Percentiles rank a stretch among this genome's conserved stretches.
These are phyloP conservation scores for Coccinonectria pachysandricola DNA, from an alignment of 2,329 filamentous ascomycete species.

Conservation along the genomic window DNA sequence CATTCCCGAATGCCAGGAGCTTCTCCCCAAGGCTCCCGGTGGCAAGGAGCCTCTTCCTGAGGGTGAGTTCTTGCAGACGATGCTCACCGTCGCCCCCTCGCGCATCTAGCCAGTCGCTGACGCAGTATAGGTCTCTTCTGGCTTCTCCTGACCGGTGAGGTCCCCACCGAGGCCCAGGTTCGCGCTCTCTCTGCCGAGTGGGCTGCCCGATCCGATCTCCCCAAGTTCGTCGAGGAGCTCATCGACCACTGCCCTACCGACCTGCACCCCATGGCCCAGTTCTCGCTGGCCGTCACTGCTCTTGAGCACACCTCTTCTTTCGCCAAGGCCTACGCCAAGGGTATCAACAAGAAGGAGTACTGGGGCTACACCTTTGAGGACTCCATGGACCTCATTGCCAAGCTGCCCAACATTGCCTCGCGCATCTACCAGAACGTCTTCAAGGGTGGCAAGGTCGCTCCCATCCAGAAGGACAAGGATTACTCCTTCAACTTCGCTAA, in stretches of 20 bases:
- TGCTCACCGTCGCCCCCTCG: not conserved
- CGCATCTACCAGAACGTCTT: constrained; percentile 99
- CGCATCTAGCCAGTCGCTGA: not conserved
- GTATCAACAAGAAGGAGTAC: constrained; percentile 99
- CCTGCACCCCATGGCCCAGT: constrained; percentile 99
- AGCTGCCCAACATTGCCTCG: constrained; percentile 94
- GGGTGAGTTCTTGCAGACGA: constrained; percentile 39
- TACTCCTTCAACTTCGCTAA: constrained; percentile 99
- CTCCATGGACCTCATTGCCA: constrained; percentile 98
- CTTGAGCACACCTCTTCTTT: constrained; percentile 98
- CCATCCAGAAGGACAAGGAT: constrained; percentile 97
- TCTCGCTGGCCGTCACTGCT: constrained; percentile 93
- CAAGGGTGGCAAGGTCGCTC: constrained; percentile 97
- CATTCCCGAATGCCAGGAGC: constrained; percentile 95
- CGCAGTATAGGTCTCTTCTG: constrained; percentile 75
- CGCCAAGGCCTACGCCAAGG: constrained; percentile 97
- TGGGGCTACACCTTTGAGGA: constrained; percentile 99
- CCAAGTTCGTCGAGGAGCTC: constrained; percentile 98
- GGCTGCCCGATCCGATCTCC: constrained; percentile 93
- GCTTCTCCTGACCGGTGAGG: constrained; percentile 96
- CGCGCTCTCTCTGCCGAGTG: constrained; percentile 96
- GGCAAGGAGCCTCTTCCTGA: constrained; percentile 96
- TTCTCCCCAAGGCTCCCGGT: constrained; percentile 93
- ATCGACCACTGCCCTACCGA: constrained; percentile 99
- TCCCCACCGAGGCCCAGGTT: constrained; percentile 95